Evolutionary conservation across 805 yeast genomes (phyloP).

Genomic region (Hanseniaspora thailandica): DNA sequence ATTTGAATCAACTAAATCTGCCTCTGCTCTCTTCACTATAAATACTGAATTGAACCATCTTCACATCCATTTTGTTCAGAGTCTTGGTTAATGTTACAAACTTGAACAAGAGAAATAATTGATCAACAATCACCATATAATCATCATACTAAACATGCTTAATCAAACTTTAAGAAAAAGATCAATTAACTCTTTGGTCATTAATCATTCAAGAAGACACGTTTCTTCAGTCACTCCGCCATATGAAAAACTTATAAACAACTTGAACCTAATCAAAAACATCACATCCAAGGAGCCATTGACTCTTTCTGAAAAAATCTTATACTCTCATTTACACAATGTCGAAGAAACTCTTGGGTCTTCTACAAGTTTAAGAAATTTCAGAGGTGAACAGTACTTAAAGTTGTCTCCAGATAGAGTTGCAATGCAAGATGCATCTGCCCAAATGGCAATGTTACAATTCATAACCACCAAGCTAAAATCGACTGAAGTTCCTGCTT

Average conservation of each 20-base stretch:
- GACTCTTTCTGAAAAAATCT: conserved; percentile 87
- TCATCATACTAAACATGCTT: conserved; percentile 4
- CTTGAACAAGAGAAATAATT: too few species aligned
- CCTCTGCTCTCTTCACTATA: neutral
- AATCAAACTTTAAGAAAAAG: neutral
- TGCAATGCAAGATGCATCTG: conserved; percentile 99
- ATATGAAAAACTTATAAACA: conserved; percentile 58
- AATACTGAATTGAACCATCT: too few species aligned
- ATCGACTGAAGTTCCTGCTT: conserved; percentile 80
- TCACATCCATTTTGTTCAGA: too few species aligned
- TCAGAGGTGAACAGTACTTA: conserved; percentile 81
- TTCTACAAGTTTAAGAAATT: conserved; percentile 35
- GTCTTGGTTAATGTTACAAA: too few species aligned
- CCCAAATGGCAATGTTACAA: conserved; percentile 97
- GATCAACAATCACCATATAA: neutral
- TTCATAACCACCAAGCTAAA: conserved; percentile 94
- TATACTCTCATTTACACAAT: conserved; percentile 81
- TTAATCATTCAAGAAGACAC: neutral
- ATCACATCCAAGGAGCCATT: conserved; percentile 63
- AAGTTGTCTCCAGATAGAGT: conserved; percentile 94
- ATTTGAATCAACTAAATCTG: neutral
- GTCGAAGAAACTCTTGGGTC: conserved; percentile 70
- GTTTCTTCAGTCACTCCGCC: conserved; percentile 51
- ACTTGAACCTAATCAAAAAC: conserved; percentile 49
- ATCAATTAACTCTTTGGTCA: neutral